Base-by-base conservation (phyloP, 2,329 filamentous ascomycete genomes). In the Aureobasidium namibiae region DNA sequence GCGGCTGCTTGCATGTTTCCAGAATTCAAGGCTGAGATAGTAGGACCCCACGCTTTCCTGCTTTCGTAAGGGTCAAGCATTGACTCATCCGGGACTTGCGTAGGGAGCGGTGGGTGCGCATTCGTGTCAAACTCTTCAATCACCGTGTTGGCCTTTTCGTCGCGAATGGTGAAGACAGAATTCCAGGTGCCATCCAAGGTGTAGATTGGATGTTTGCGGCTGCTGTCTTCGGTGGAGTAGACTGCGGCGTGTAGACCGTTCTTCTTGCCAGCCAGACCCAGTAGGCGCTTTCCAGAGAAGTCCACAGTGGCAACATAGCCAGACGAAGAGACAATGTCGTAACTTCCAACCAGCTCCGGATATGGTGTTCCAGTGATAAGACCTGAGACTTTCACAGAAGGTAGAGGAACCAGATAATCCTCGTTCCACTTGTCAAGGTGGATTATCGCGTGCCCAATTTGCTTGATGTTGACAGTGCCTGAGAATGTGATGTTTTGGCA, bases 401-500 rank as follows among this genome's bases (percentile, higher is more conserved):
- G 75, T 5, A 78, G 65, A 1, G 76, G 75, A 26, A 78, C 73
- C 2, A 78, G 62, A 60, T 76, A 77, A 59, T 76, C 71, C 61
- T 78, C 75, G 11, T 75, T 65, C 58, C 68, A 74, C n/a, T 70
- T 67, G 60, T 78, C 74, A 29, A 78, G 65, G 48, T 74, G 73
- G 56, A 77, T 59, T 9, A 77, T 67, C 1, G 75, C 75, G 59
- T 78, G 75, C 3, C 76, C 76, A 42, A 73, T 76, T 60, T 78
- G 76, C 64, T 75, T 75, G 59, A 78, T 75, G 61, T 70, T 76
- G 8, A 78, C 74, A 31, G 66, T 72, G 1, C 75, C 75, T 5
- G 67, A 72, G 57, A 78, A 77, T 0, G 75, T 77, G 38, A 78
- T 77, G 49, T 76, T 74, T 63, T 78, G 75, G 49, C 75, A 69